Conservation (phyloP, 306 rosid species). For the Acacia confusa region DNA sequence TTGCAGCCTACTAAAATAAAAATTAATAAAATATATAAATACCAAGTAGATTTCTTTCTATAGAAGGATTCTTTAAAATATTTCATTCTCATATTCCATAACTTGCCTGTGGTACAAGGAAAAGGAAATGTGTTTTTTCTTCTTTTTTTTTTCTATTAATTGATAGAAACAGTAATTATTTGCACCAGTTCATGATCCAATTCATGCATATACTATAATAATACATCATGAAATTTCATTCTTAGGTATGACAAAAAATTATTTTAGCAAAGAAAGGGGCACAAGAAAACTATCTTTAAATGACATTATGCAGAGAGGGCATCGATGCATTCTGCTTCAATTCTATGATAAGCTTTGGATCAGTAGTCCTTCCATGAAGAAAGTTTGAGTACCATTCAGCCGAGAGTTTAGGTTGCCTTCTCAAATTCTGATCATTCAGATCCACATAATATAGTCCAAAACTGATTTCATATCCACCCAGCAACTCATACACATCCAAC, state of each 20-base stretch:
- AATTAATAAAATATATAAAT: no score
- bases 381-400: constrained; percentile 30
- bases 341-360: neutral
- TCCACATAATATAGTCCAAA: constrained; percentile 24
- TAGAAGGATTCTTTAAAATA: no score
- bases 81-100: no score
- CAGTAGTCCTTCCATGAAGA: neutral
- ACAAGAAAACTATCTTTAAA: neutral
- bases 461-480: constrained; percentile 17
- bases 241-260: neutral
- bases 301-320: neutral
- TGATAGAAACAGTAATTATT: neutral
- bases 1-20: no score
- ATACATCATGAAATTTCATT: neutral
- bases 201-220: neutral
- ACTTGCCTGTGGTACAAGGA: no score
- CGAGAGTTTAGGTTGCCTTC: constrained; percentile 35
- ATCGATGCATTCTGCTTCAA: neutral
- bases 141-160: neutral
- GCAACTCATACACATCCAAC: constrained; percentile 20
- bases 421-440: constrained; percentile 5
- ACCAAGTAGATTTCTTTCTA: no score
- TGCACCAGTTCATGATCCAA: neutral
- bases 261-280: neutral
- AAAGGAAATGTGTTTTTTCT: neutral